A percentile compares a stretch with the other conserved stretches of the same genome.
phyloP scores from a whole-genome alignment of 176 grass and related monocot species.

The Triticum turgidum region DNA sequence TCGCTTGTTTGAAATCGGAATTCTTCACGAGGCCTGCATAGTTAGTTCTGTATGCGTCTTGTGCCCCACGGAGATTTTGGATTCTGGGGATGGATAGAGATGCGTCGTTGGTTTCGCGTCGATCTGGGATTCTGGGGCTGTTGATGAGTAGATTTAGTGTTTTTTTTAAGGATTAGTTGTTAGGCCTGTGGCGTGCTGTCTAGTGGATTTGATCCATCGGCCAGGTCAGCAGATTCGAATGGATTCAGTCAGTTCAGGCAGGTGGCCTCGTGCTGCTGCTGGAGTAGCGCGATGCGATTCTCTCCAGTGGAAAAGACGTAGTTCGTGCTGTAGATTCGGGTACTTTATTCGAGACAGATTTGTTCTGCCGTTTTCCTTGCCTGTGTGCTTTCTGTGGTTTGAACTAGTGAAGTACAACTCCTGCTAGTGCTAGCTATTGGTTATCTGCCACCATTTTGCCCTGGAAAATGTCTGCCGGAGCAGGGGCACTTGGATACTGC shows the following conservation, averaged over 20 bases:
- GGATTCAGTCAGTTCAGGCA: background rate
- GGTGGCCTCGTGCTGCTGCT: background rate
- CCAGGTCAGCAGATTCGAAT: background rate
- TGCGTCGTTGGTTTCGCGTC: background rate
- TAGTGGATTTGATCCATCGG: background rate
- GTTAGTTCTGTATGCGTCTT: background rate
- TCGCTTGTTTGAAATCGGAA: background rate
- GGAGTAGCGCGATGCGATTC: no score
- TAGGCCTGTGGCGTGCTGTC: background rate
- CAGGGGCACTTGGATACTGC: accelerated
- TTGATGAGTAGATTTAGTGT: background rate
- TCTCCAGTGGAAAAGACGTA: background rate
- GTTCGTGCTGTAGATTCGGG: constrained; percentile 3
- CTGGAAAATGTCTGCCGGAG: background rate
- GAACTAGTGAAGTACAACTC: background rate
- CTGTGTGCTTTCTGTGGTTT: background rate
- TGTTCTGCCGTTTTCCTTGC: no score
- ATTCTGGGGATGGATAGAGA: background rate
- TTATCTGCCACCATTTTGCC: background rate
- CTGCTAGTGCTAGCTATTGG: no score
- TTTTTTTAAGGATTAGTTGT: no score
- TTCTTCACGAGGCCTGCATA: background rate
- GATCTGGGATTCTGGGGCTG: background rate
- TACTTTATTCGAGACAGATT: background rate
- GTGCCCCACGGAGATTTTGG: background rate